A percentile compares a stretch with the other conserved stretches of the same genome.
phyloP scores from a whole-genome alignment of 352 stramenopile genomes.

The Pythium scleroteichum region DNA sequence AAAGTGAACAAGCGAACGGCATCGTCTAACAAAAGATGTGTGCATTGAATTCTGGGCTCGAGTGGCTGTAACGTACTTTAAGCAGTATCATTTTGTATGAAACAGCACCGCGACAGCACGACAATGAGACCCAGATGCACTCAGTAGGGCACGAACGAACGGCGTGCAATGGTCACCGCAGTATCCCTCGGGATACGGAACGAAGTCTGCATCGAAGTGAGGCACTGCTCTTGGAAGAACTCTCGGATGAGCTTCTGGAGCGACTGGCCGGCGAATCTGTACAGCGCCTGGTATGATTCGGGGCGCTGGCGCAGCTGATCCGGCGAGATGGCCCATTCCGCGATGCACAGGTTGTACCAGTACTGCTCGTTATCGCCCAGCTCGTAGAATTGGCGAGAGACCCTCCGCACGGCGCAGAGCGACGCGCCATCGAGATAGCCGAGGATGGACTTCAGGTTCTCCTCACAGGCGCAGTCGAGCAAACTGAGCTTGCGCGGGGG shows the following conservation, averaged over 20 bases:
- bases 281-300: slow-evolving; percentile 71
- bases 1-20: neutral
- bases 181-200: slow-evolving; percentile 65
- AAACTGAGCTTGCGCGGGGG: slow-evolving; percentile 25
- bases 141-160: slow-evolving; percentile 26
- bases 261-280: slow-evolving; percentile 73
- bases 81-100: too few species aligned
- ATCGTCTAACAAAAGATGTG: neutral
- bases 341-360: slow-evolving; percentile 67
- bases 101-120: too few species aligned
- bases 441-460: slow-evolving; percentile 64
- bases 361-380: slow-evolving; percentile 59
- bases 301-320: slow-evolving; percentile 58
- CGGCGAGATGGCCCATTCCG: slow-evolving; percentile 78
- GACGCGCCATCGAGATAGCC: slow-evolving; percentile 71
- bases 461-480: slow-evolving; percentile 75
- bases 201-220: slow-evolving; percentile 68
- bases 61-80: too few species aligned
- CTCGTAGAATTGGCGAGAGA: slow-evolving; percentile 57
- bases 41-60: neutral
- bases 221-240: slow-evolving; percentile 78
- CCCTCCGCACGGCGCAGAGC: slow-evolving; percentile 51
- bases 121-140: too few species aligned
- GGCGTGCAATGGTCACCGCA: slow-evolving; percentile 52
- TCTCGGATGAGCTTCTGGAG: slow-evolving; percentile 75